A percentile compares a stretch with the other conserved stretches of the same genome.
Conservation (phyloP, 768 basidiomycete genomes). For the Lactarius indigo region DNA sequence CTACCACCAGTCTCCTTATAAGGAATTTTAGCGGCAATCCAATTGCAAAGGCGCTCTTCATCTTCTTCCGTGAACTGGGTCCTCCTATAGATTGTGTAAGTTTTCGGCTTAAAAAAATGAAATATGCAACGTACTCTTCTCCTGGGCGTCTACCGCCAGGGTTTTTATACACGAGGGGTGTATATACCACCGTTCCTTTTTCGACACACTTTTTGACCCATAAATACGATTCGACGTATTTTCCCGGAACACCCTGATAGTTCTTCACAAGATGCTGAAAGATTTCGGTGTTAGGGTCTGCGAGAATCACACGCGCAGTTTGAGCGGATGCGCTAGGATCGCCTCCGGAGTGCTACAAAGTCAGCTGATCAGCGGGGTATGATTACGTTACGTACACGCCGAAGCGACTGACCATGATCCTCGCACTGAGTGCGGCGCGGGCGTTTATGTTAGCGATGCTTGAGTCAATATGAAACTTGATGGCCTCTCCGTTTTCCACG, state of each 20-base stretch:
- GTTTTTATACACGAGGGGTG: slow-evolving; percentile 78
- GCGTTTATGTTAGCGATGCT: slow-evolving; percentile 80
- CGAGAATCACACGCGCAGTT: slow-evolving; percentile 70
- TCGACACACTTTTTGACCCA: slow-evolving; percentile 87
- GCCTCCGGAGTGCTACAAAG: slow-evolving; percentile 72
- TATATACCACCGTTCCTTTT: slow-evolving; percentile 58
- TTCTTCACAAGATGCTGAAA: slow-evolving; percentile 71
- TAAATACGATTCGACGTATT: slow-evolving; percentile 75
- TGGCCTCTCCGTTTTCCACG: slow-evolving; percentile 56
- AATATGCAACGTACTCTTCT: slow-evolving; percentile 59
- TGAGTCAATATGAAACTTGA: slow-evolving; percentile 75
- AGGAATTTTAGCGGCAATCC: slow-evolving; percentile 82
- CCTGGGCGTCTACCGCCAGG: slow-evolving; percentile 77
- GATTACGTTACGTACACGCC: background rate
- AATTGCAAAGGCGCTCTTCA: slow-evolving; percentile 67
- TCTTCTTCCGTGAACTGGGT: slow-evolving; percentile 77
- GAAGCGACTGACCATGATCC: slow-evolving; percentile 56
- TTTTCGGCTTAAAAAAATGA: background rate
- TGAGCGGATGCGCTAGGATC: slow-evolving; percentile 69
- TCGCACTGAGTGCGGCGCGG: slow-evolving; percentile 57
- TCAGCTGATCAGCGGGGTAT: background rate
- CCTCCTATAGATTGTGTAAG: slow-evolving; percentile 43
- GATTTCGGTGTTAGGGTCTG: slow-evolving; percentile 74
- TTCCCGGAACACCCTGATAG: slow-evolving; percentile 65
- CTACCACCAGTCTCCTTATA: slow-evolving; percentile 79